Evolutionary conservation across 2,329 filamentous ascomycete genomes (phyloP), one percentile per base, ranked within the genome.

Genomic region (Lasiodiplodia hormozganensis): DNA sequence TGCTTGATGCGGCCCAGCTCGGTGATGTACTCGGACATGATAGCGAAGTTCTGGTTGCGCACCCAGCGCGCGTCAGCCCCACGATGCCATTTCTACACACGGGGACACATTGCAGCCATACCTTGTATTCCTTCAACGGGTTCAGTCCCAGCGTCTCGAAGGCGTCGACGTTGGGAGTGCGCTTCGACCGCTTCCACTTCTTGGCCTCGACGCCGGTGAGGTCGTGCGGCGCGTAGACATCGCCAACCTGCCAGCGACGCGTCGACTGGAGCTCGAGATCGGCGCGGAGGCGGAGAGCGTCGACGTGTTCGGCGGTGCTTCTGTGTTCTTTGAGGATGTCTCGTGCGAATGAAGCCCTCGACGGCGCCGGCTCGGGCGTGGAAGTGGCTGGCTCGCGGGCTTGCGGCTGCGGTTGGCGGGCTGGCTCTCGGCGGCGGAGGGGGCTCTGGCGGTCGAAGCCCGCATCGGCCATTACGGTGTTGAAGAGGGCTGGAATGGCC

Each of bases 151-250:
- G 79, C 49, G 90, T 83, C 79, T 97, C 94, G 72, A 97, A 89
- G 7, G 92, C 88, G 79, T 99, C 95, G 66, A 78, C 73, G 68
- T 76, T 84, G 51, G 85, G 82, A 70, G 86, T 86, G 71, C 79
- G 81, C 68, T 73, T 71, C 31, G 31, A 2, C 77, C 82, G 85
- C 79, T 86, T 89, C 91, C 92, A 97, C 84, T 97, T 97, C 76
- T 82, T 82, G 88, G 92, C 90, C 86, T 97, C 94, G 43, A 84
- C 82, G 28, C 89, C 85, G 67, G 88, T 91, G 77, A 99, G 80
- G 81, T 99, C 96, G 77, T 94, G 92, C 40, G 96, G 96, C 69
- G 94, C 87, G 82, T 98, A 98, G 65, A 97, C 86, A 77, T 98
- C 94, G 73, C 96, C 96, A 0, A 83, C 75, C 74, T 85, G 84